These are phyloP conservation scores for bread wheat (Triticum aestivum) DNA, from an alignment of 176 grass and related monocot genomes.

Conservation along the genomic window DNA sequence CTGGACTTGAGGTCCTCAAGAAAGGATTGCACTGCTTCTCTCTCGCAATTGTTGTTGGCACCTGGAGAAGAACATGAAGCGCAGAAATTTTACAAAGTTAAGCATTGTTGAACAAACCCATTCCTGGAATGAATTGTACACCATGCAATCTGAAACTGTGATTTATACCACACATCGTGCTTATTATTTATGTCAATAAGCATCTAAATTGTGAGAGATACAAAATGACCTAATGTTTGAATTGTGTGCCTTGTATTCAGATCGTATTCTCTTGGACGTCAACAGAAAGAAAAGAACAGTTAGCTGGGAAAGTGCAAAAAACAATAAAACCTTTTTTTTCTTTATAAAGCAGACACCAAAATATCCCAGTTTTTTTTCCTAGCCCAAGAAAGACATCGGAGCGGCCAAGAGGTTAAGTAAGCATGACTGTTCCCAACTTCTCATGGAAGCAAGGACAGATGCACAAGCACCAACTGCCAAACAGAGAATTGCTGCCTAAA, in stretches of 20 bases:
- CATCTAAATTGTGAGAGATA: background rate
- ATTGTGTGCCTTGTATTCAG: background rate
- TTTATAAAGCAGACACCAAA: background rate
- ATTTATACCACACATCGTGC: background rate
- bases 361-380: background rate
- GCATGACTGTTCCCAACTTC: background rate
- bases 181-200: background rate
- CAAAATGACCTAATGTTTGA: slow-evolving; percentile 8
- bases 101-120: background rate
- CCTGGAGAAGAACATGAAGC: slow-evolving; percentile 38
- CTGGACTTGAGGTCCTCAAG: slow-evolving; percentile 71
- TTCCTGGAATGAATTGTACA: background rate
- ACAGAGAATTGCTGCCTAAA: slow-evolving; percentile 1
- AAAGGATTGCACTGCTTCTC: slow-evolving; percentile 98
- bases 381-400: background rate
- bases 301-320: background rate
- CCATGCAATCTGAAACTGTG: background rate
- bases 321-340: background rate
- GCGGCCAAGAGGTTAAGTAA: background rate
- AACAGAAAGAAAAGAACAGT: background rate
- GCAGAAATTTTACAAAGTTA: background rate
- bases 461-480: background rate
- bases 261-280: background rate
- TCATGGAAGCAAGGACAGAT: background rate
- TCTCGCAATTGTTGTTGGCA: slow-evolving; percentile 80